Evolutionary conservation across 202 grass and related monocot species (phyloP).

Genomic region (Schoenoplectus tabernaemontani): DNA sequence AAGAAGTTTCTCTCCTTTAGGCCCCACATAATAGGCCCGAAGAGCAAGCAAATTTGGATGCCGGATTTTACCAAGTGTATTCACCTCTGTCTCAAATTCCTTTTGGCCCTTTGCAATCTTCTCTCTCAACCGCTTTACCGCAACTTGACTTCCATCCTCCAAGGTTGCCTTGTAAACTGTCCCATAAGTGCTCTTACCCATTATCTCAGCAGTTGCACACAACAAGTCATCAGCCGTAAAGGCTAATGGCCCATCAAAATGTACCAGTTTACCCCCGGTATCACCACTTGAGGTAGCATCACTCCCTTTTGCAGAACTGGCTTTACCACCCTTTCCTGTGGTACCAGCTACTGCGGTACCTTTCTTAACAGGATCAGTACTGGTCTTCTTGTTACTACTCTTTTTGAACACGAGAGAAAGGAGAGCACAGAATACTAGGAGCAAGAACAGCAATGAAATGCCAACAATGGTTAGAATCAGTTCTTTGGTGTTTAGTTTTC

Average conservation of each 20-base stretch:
- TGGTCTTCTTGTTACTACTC: constrained; percentile 24
- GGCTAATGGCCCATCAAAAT: constrained; percentile 60
- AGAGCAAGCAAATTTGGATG: constrained; percentile 76
- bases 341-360: constrained; percentile 16
- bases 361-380: constrained; percentile 37
- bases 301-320: constrained; percentile 8
- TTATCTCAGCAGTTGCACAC: constrained; percentile 91
- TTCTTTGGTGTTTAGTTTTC: constrained; percentile 62
- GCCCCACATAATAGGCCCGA: constrained; percentile 71
- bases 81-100: constrained; percentile 85
- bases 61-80: constrained; percentile 60
- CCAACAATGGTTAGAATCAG: constrained; percentile 62
- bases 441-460: constrained; percentile 46
- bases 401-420: constrained; percentile 49
- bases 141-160: constrained; percentile 82
- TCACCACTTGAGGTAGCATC: constrained; percentile 34
- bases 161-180: constrained; percentile 94
- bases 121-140: constrained; percentile 83
- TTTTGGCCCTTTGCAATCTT: constrained; percentile 82
- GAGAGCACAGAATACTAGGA: constrained; percentile 54
- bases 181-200: constrained; percentile 96
- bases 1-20: constrained; percentile 89
- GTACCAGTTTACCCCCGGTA: constrained; percentile 65
- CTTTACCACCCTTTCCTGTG: constrained; percentile 32
- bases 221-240: constrained; percentile 86